Evolutionary conservation across 2,329 filamentous ascomycete species (phyloP).

Genomic region (Trichothecium roseum): DNA sequence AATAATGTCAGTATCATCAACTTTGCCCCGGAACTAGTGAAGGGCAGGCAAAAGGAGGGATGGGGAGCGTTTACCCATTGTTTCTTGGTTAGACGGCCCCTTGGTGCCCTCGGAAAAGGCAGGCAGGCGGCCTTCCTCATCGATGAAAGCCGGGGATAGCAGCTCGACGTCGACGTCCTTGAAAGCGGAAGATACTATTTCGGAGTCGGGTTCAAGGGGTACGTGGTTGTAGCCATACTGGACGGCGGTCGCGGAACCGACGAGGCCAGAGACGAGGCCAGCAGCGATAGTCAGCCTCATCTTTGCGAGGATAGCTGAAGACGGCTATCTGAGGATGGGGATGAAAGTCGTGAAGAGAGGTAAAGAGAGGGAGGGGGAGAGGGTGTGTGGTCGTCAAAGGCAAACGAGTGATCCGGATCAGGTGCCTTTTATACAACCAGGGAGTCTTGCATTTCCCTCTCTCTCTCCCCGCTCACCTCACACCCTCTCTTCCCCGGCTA

Average conservation of each 20-base stretch:
- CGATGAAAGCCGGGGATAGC: conserved; percentile 8
- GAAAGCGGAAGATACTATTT: conserved; percentile 5
- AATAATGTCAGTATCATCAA: not conserved
- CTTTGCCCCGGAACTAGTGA: not conserved
- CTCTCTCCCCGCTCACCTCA: no score
- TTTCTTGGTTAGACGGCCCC: conserved; percentile 8
- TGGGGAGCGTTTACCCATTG: conserved; percentile 7
- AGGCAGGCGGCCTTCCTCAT: conserved; percentile 5
- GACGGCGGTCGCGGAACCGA: conserved; percentile 3
- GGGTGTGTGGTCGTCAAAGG: no score
- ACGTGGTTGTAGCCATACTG: conserved; percentile 10
- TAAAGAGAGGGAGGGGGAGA: no score
- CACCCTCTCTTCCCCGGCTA: no score
- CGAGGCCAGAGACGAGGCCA: conserved; percentile 4
- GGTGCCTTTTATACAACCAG: no score
- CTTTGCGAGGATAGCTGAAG: no score
- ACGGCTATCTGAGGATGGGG: no score
- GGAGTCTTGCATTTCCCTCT: no score
- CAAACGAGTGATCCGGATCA: no score
- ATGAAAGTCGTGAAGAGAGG: no score
- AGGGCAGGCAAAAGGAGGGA: not conserved
- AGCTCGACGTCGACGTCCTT: conserved; percentile 8
- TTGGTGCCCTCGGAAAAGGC: conserved; percentile 10
- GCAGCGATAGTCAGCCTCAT: conserved; percentile 3
- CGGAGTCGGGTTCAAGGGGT: conserved; percentile 4